These are phyloP conservation scores for Phytopythium chamaehyphon DNA, from an alignment of 352 stramenopile genomes.

Conservation along the genomic window DNA sequence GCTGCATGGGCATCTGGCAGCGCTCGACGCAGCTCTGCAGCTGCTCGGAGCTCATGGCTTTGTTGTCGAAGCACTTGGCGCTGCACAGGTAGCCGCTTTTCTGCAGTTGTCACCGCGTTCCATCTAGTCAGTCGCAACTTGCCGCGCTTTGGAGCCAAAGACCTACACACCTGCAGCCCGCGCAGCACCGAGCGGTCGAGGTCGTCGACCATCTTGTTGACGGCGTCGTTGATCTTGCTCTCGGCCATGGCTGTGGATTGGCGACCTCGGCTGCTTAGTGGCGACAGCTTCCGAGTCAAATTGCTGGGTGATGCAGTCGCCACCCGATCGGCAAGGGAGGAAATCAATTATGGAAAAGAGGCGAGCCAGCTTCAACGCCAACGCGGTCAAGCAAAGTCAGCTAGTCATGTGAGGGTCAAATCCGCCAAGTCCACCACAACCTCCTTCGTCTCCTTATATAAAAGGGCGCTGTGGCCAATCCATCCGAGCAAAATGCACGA, in stretches of 20 bases:
- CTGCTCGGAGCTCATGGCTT: constrained; percentile 70
- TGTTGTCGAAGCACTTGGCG: constrained; percentile 88
- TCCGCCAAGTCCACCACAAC: too few relatives aligned
- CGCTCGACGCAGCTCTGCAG: constrained; percentile 78
- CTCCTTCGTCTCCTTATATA: too few relatives aligned
- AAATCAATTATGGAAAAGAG: too few relatives aligned
- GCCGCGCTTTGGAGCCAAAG: background rate
- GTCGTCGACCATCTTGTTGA: constrained; percentile 81
- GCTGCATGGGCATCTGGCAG: constrained; percentile 82
- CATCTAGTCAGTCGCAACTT: background rate
- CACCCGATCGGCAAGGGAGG: too few relatives aligned
- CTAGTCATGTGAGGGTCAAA: too few relatives aligned
- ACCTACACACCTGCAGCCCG: constrained; percentile 47
- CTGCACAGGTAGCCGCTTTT: constrained; percentile 79
- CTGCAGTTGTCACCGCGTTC: constrained; percentile 23
- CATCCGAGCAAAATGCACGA: background rate
- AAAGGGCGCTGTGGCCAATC: too few relatives aligned
- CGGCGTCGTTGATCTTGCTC: constrained; percentile 76
- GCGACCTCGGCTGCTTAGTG: too few relatives aligned
- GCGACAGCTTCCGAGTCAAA: too few relatives aligned
- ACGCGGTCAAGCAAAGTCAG: too few relatives aligned
- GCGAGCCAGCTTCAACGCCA: too few relatives aligned
- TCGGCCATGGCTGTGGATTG: constrained; percentile 56
- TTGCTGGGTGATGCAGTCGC: too few relatives aligned
- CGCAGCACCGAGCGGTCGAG: constrained; percentile 75